Evolutionary conservation across 2,329 filamentous ascomycete species (phyloP).

Genomic region (Trichocomaceae sp.): DNA sequence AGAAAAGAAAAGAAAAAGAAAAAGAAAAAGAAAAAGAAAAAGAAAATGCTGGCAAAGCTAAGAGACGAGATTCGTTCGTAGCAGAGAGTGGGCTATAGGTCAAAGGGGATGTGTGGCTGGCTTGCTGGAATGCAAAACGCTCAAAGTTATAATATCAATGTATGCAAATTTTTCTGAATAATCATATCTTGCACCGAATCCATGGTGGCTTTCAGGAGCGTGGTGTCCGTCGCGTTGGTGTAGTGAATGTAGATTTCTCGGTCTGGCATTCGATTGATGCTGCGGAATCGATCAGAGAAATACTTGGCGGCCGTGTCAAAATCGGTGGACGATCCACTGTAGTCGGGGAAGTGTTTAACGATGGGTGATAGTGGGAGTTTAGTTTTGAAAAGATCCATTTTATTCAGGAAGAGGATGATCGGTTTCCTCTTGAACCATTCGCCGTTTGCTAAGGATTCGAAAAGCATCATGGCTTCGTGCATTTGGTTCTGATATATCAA

Average conservation of each 20-base stretch:
- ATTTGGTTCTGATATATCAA: conserved; percentile 65
- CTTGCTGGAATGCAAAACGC: background rate
- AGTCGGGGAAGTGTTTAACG: conserved; percentile 70
- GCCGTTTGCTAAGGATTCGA: conserved; percentile 78
- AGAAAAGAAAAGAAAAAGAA: conserved; percentile 14
- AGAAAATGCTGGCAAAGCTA: background rate
- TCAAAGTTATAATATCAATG: conserved; percentile 59
- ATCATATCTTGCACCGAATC: conserved; percentile 81
- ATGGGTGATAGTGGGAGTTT: conserved; percentile 67
- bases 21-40: conserved; percentile 12
- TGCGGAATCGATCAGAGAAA: conserved; percentile 73
- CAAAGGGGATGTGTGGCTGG: background rate
- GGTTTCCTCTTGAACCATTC: conserved; percentile 79
- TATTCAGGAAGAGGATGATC: conserved; percentile 79
- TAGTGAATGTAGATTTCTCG: conserved; percentile 55
- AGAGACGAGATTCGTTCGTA: background rate
- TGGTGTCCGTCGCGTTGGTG: conserved; percentile 59
- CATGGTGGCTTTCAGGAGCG: conserved; percentile 80
- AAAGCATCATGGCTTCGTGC: conserved; percentile 82
- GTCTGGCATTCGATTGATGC: conserved; percentile 59
- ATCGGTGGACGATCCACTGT: conserved; percentile 63
- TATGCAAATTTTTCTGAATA: conserved; percentile 74
- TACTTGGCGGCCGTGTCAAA: conserved; percentile 71
- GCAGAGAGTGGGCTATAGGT: background rate
- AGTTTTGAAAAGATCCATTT: conserved; percentile 77